These are phyloP conservation scores for Biscutella laevigata DNA, from an alignment of 441 rosid genomes.

Conservation along the genomic window DNA sequence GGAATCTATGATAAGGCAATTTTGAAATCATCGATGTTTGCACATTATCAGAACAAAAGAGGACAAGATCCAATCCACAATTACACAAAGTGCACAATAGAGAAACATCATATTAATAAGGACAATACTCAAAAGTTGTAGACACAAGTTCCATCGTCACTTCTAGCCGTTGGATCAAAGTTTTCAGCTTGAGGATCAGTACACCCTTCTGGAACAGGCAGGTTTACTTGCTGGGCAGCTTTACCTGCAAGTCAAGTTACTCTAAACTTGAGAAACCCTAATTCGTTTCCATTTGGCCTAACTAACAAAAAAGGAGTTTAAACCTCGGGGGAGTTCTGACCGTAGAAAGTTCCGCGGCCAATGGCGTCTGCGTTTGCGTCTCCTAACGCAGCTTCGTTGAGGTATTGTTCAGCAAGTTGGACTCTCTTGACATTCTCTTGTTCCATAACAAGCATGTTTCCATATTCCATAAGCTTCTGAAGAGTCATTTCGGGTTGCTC, in stretches of 20 bases:
- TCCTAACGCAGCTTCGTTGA: constrained; percentile 85
- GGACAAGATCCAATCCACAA: constrained; percentile 20
- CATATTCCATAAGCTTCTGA: constrained; percentile 71
- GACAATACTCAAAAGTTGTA: constrained; percentile 31
- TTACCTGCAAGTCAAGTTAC: constrained; percentile 43
- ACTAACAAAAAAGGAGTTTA: constrained; percentile 24
- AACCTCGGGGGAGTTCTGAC: constrained; percentile 47
- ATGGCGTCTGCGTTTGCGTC: constrained; percentile 71
- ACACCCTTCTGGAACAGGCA: constrained; percentile 85
- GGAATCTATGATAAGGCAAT: constrained; percentile 21
- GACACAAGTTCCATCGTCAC: constrained; percentile 83
- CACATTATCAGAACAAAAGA: constrained; percentile 22
- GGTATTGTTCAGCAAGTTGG: constrained; percentile 83
- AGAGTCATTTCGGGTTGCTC: constrained; percentile 74
- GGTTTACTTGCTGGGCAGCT: constrained; percentile 63
- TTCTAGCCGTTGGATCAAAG: constrained; percentile 90
- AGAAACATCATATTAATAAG: constrained; percentile 11
- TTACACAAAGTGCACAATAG: constrained; percentile 14
- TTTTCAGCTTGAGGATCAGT: constrained; percentile 58
- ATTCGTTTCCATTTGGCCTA: no score
- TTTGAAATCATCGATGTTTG: constrained; percentile 14
- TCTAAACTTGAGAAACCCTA: constrained; percentile 2
- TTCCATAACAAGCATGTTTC: constrained; percentile 80
- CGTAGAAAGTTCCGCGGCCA: constrained; percentile 59
- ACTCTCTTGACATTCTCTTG: constrained; percentile 98